Evolutionary conservation across 139 green algal genomes (phyloP), one percentile per base, ranked within the genome.

Genomic region (Astrephomene gubernaculifera): DNA sequence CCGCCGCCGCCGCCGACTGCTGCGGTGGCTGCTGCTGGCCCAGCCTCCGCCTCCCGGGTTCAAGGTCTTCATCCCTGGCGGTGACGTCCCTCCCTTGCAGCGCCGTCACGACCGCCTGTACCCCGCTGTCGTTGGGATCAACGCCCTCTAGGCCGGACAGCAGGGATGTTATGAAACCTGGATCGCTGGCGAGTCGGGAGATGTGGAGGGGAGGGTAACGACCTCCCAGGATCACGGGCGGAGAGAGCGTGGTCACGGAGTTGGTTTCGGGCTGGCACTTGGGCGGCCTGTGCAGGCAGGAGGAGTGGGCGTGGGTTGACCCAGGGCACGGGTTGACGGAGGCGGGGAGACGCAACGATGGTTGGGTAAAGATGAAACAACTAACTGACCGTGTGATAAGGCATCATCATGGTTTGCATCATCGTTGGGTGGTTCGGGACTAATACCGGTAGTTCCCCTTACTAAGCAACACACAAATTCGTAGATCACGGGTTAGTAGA

Each of bases 101-200:
- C 24, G 85, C 85, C 25, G 68, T 74, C 39, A 86, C 31, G n/a
- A 83, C 73, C 45, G 85, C 76, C 67, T 53, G 36, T 67, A 89
- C 39, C 21, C 67, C 44, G 29, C 33, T n/a, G 43, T 21, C 29
- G 35, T 29, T 29, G 4, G 78, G 75, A 31, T 86, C 52, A 35
- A 89, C 85, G 25, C 85, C 76, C 27, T 29, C 2, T 33, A 89
- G 76, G 3, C 36, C 67, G 21, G 49, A 68, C 65, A 89, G 85
- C 49, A 89, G 85, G 27, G 8, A 8, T 25, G 68, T 31, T 33
- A 86, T 45, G 43, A 78, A 72, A 38, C 25, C 67, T 12, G 36
- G 19, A 60, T 86, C 85, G 36, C 45, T 33, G 41, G 61, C 35
- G 31, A 89, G 31, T 0, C 45, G 52, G 10, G 45, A 71, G 31